Evolutionary conservation across 192 early-diverging fungal genomes (phyloP), one percentile per base, ranked within the genome.

Genomic region (Gonapodya prolifera): DNA sequence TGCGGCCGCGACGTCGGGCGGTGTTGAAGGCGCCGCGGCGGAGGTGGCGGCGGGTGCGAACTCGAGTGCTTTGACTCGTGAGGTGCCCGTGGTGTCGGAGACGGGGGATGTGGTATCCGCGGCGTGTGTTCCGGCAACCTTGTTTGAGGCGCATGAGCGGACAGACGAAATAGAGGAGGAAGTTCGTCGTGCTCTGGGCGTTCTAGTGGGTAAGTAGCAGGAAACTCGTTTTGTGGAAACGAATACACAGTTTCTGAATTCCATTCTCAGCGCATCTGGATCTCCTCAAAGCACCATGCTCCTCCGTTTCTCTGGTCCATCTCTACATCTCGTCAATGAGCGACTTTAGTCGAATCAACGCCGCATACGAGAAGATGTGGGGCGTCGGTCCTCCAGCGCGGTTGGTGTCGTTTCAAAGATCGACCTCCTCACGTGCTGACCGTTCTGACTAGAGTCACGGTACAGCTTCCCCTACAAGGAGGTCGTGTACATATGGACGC

Each of bases 331-430:
- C 83, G 1, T 83, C 92, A 76, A 92, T 94, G 90, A 76, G 77
- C 2, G 82, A 88, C 34, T 94, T 94, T 81, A 83, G 76, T 0
- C 75, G 74, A 0, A 77, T 94, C 33, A 94, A 94, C 79, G 45
- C 35, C 2, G 82, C 86, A 13, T 94, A 94, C 81, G 87, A 87
- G 75, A 79, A 75, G 0, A 93, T 88, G 75, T 92, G 93, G 78
- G 87, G 84, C 35, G 83, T 89, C 32, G 92, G 93, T 78, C 93
- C 93, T 2, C 86, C 93, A 0, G 86, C 93, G n/a, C 80, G 91
- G 45, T 61, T 23, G 23, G 45, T 61, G 45, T 8, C 8, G 45
- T 8, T 61, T 8, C 8, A 61, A 61, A 61, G 45, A 61, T 61
- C 8, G 23, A 23, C 45, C 23, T 16, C 45, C 8, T 61, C 8